Base-by-base conservation (phyloP, 1,139 yeast species). In the Yarrowia galli region DNA sequence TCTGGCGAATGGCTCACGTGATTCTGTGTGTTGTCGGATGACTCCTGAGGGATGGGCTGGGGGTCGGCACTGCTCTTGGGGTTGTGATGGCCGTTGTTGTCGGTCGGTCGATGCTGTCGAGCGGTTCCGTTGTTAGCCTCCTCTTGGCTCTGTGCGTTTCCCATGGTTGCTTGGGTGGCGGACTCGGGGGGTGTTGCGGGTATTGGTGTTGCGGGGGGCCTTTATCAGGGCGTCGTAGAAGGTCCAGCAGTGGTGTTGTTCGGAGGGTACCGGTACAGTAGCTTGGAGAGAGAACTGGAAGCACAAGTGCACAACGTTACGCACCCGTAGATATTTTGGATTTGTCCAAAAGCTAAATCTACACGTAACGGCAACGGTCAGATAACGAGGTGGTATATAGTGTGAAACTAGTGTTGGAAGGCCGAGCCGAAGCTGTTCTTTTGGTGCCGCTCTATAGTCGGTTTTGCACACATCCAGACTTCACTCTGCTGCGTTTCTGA, bases 141-240 rank as follows among this genome's bases (percentile, higher is more conserved):
- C 40, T 58, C 64, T 51, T 58, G 64, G 64, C 64, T 58, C 36
- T 58, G 64, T 28, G 64, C 64, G 64, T 58, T 58, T 58, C 64
- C 64, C 64, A 58, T 58, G 61, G 22, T 40, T 9, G 32, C 22
- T 23, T 22, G 58, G 58, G 60, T 10, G n/a, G 60, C 22, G 35
- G 45, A 6, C 2, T 8, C 1, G 16, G 32, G 16, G 22, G 28
- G 18, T 22, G 60, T 13, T 20, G 22, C 45, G 60, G 42, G 38
- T 49, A 49, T 49, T 49, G 22, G 25, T 10, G 42, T 7, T 15
- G 43, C 16, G 42, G 42, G 40, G 38, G 25, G 51, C 51, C 51
- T 23, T 10, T 22, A n/a, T 12, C 15, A 16, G 28, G 48, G 28
- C 28, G 51, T 46, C 12, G 46, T 42, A 42, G n/a, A 10, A 5